Evolutionary conservation across 2,329 filamentous ascomycete species (phyloP).

Genomic region (Stachybotrys echinatus): DNA sequence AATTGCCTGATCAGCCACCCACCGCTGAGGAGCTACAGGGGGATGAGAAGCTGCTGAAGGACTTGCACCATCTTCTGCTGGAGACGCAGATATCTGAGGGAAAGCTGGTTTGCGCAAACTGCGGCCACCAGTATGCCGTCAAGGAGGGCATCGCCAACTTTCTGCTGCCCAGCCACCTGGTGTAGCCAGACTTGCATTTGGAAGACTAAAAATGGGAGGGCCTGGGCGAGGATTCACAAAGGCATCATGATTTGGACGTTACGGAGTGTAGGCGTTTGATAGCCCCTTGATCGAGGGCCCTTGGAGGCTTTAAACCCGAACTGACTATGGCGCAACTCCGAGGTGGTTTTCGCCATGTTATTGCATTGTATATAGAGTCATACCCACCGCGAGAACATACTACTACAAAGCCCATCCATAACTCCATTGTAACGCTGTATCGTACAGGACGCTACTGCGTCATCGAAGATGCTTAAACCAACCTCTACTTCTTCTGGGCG

Average conservation of each 20-base stretch:
- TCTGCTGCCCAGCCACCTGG: constrained; percentile 85
- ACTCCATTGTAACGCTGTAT: constrained; percentile 11
- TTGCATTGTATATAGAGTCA: neutral
- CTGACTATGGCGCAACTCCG: no score
- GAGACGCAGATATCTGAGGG: constrained; percentile 89
- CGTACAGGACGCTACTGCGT: constrained; percentile 6
- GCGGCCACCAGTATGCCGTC: constrained; percentile 88
- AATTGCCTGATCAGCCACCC: constrained; percentile 61
- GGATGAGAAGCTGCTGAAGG: constrained; percentile 66
- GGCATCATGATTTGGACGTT: neutral
- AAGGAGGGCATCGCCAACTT: constrained; percentile 98
- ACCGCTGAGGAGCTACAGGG: constrained; percentile 55
- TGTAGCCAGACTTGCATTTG: constrained; percentile 32
- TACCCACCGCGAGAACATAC: neutral
- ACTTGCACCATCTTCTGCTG: constrained; percentile 76
- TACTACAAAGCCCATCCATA: constrained; percentile 4
- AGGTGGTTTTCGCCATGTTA: neutral
- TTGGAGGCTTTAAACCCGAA: no score
- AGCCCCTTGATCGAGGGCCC: no score
- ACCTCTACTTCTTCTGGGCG: constrained; percentile 67
- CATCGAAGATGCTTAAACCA: neutral
- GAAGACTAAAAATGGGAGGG: neutral
- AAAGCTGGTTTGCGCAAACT: constrained; percentile 84
- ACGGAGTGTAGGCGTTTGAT: neutral
- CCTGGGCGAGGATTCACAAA: no score